These are phyloP conservation scores for Polyrhizophydium stewartii DNA, from an alignment of 371 early-diverging fungal genomes.

Conservation along the genomic window DNA sequence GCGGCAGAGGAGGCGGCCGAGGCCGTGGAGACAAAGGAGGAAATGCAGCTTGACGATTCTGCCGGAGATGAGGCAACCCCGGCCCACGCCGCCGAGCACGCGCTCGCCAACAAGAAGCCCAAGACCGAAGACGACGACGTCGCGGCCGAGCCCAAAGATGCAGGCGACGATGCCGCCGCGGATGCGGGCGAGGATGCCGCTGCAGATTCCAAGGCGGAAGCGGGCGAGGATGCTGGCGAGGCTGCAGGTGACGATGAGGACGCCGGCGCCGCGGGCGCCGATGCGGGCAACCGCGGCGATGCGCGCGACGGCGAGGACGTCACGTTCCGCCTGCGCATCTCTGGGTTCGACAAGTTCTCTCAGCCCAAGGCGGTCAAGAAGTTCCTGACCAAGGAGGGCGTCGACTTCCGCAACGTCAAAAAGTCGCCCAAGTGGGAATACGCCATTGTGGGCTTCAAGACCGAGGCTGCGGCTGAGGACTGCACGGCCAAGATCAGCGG, in stretches of 20 bases:
- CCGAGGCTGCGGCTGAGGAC: neutral
- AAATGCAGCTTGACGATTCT: no score
- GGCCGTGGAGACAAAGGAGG: no score
- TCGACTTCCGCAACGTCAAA: conserved; percentile 1
- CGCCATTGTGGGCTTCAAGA: neutral
- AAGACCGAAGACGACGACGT: neutral
- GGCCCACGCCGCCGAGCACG: no score
- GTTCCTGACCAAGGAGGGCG: neutral
- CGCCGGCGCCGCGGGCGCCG: no score
- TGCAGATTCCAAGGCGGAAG: no score
- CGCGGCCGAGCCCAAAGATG: neutral
- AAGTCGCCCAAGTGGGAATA: conserved; percentile 3
- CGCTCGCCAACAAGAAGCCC: no score
- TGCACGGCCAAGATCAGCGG: neutral
- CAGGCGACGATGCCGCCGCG: neutral
- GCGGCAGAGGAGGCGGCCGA: no score
- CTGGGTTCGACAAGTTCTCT: neutral
- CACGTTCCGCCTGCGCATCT: neutral
- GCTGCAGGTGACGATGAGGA: no score
- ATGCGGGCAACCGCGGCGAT: neutral
- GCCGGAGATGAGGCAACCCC: no score
- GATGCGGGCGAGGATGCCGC: neutral
- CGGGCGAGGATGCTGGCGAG: no score
- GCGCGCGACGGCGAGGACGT: neutral
- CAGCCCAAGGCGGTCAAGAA: conserved; percentile 1